A percentile compares a stretch with the other conserved stretches of the same genome.
phyloP scores from a whole-genome alignment of 2,329 filamentous ascomycete species.

The Fusarium sp. region DNA sequence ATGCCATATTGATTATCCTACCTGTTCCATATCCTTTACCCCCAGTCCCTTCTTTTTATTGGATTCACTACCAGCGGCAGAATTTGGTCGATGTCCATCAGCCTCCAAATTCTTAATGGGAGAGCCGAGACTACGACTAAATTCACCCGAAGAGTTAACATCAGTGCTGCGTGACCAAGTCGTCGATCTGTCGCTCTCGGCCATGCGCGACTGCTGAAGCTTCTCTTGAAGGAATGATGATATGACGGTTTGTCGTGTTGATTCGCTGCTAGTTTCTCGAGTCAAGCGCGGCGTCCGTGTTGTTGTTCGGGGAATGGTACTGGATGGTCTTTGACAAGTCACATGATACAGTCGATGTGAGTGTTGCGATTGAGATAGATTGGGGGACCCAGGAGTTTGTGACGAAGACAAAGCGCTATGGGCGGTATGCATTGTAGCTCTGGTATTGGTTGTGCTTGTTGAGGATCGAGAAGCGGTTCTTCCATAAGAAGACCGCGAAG shows the following conservation, averaged over 20 bases:
- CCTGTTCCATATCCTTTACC: conserved; percentile 74
- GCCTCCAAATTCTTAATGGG: conserved; percentile 49
- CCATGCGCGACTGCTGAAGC: conserved; percentile 61
- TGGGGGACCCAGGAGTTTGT: conserved; percentile 50
- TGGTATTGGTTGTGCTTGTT: conserved; percentile 54
- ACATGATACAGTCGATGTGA: conserved; percentile 54
- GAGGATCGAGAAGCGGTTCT: conserved; percentile 60
- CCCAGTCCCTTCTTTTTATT: conserved; percentile 67
- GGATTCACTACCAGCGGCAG: conserved; percentile 53
- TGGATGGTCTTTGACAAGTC: conserved; percentile 48
- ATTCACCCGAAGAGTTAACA: conserved; percentile 52
- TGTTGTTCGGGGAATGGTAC: conserved; percentile 48
- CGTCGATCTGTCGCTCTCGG: conserved; percentile 56
- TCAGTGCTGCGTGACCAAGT: conserved; percentile 51
- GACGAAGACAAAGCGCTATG: conserved; percentile 56
- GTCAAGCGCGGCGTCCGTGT: conserved; percentile 55
- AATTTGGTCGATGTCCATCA: conserved; percentile 54
- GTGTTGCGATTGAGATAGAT: conserved; percentile 48
- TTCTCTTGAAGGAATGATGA: conserved; percentile 66
- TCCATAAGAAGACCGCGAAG: conserved; percentile 47
- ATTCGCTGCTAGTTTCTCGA: conserved; percentile 54
- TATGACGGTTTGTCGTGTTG: conserved; percentile 51
- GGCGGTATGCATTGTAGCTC: conserved; percentile 53
- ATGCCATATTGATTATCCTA: conserved; percentile 45
- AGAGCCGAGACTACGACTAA: conserved; percentile 51